These are phyloP conservation scores for Chytriomyces hyalinus DNA, from an alignment of 192 early-diverging fungal genomes.

Conservation along the genomic window DNA sequence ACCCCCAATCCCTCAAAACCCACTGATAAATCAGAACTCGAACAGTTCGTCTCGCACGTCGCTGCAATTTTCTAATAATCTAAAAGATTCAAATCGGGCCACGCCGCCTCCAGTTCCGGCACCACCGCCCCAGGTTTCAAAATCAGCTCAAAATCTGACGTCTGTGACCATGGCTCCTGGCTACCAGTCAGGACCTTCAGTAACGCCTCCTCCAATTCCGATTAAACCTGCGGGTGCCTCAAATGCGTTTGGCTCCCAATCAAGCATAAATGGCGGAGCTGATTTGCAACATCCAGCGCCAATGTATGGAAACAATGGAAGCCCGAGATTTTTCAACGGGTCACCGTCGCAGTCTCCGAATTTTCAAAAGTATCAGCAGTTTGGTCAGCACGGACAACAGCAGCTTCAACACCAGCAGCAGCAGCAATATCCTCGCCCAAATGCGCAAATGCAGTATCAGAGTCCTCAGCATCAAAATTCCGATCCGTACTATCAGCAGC, in stretches of 20 bases:
- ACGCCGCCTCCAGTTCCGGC: slow-evolving; percentile 1
- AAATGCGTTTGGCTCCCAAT: background rate
- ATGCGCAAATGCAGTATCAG: slow-evolving; percentile 7
- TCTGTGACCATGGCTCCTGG: background rate
- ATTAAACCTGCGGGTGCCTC: background rate
- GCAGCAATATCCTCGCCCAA: slow-evolving; percentile 15
- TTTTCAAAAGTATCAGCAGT: background rate
- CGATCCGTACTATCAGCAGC: no score
- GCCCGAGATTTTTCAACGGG: background rate
- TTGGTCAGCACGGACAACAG: slow-evolving; percentile 21
- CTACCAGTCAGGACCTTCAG: background rate
- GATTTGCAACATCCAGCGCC: background rate
- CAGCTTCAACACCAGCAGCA: slow-evolving; percentile 39
- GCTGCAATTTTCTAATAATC: background rate
- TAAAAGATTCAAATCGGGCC: background rate
- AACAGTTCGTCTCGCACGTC: background rate
- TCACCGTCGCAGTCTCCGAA: background rate
- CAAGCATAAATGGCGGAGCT: background rate
- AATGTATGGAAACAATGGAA: background rate
- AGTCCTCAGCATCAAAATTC: no score
- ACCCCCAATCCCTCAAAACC: slow-evolving; percentile 25
- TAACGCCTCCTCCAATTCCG: background rate
- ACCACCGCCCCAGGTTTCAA: slow-evolving; percentile 4
- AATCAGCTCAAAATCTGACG: background rate
- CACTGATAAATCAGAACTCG: background rate